These are phyloP conservation scores for Pinus taeda DNA, from an alignment of 75 land plant species.

Conservation along the genomic window DNA sequence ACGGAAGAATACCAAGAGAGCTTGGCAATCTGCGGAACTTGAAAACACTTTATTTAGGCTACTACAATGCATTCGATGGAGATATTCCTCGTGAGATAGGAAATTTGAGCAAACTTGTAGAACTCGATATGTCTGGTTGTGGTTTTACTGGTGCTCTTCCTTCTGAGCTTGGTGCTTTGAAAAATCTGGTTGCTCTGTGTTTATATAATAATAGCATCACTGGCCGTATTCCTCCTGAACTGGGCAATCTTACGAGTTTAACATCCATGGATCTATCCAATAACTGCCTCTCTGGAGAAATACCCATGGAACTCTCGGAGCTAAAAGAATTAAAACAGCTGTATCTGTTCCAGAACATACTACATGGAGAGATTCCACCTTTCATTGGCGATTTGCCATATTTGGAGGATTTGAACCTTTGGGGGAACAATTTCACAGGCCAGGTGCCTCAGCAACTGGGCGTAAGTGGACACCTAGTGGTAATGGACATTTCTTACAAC, in stretches of 20 bases:
- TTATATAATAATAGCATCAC: slow-evolving; percentile 48
- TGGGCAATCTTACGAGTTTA: slow-evolving; percentile 58
- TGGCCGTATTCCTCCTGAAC: slow-evolving; percentile 58
- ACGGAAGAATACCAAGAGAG: slow-evolving; percentile 66
- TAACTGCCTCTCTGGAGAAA: slow-evolving; percentile 63
- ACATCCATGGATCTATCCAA: slow-evolving; percentile 51
- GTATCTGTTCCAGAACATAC: slow-evolving; percentile 63
- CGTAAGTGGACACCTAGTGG: neutral
- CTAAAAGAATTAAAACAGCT: slow-evolving; percentile 49
- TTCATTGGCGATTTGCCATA: slow-evolving; percentile 54
- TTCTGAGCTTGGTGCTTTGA: slow-evolving; percentile 41
- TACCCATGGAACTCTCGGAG: slow-evolving; percentile 44
- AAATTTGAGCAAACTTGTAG: slow-evolving; percentile 42
- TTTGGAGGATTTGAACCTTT: slow-evolving; percentile 58
- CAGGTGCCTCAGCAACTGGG: neutral
- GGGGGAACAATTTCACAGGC: slow-evolving; percentile 76
- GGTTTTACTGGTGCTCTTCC: slow-evolving; percentile 62
- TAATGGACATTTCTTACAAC: neutral
- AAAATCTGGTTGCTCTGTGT: slow-evolving; percentile 43
- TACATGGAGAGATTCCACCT: slow-evolving; percentile 67
- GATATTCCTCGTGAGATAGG: slow-evolving; percentile 67
- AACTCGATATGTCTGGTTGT: slow-evolving; percentile 61
- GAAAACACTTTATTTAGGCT: slow-evolving; percentile 62
- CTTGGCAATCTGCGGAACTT: slow-evolving; percentile 58
- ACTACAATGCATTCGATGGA: slow-evolving; percentile 62